Percentiles rank a stretch among this genome's conserved stretches.
These are phyloP conservation scores for Blastocladiella emersonii DNA, from an alignment of 371 early-diverging fungal genomes.

Conservation along the genomic window DNA sequence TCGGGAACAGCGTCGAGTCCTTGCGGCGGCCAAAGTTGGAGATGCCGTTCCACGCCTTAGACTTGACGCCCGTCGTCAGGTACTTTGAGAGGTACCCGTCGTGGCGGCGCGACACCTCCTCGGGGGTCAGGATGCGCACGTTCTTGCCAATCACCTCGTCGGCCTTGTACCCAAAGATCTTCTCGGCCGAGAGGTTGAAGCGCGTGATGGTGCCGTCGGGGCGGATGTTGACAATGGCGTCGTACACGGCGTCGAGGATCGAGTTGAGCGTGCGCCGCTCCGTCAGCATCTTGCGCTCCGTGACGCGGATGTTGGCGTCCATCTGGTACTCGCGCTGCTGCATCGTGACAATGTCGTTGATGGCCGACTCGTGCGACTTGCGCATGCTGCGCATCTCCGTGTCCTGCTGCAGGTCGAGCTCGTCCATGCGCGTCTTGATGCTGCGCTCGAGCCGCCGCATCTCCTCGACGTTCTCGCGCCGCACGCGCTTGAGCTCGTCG, in stretches of 20 bases:
- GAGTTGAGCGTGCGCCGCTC: constrained; percentile 19
- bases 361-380: constrained; percentile 11
- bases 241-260: constrained; percentile 12
- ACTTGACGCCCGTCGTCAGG: constrained; percentile 16
- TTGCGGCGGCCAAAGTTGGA: constrained; percentile 12
- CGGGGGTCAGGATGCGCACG: constrained; percentile 20
- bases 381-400: constrained; percentile 9
- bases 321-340: constrained; percentile 23
- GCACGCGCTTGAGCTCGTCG: background rate
- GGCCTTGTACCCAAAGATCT: constrained; percentile 7
- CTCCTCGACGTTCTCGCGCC: background rate
- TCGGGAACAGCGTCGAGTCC: constrained; percentile 18
- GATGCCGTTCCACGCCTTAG: constrained; percentile 15
- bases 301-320: constrained; percentile 18
- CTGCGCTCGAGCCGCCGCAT: background rate
- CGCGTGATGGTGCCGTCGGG: constrained; percentile 14
- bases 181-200: constrained; percentile 14
- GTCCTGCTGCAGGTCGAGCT: constrained; percentile 11
- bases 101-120: constrained; percentile 11
- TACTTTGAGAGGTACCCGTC: constrained; percentile 18
- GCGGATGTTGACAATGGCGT: constrained; percentile 16
- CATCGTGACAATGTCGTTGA: constrained; percentile 8
- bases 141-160: constrained; percentile 14
- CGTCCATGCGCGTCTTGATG: constrained; percentile 3
- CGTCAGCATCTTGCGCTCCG: constrained; percentile 17